These are phyloP conservation scores for Eucommia ulmoides DNA, from an alignment of 257 asterid genomes.

Conservation along the genomic window DNA sequence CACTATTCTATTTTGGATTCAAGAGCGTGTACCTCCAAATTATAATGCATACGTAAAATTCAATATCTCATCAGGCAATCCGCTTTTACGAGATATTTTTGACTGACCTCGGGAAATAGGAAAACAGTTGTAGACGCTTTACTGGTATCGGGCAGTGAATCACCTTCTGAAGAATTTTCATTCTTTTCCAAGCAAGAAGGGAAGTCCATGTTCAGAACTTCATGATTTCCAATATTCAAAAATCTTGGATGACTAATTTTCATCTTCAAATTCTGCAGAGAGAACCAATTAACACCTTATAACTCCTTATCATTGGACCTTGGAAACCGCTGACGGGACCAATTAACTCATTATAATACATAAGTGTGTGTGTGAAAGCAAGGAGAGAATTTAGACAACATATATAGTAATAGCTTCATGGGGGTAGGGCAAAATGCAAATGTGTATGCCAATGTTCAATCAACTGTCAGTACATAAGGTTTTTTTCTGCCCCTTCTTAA, in stretches of 20 bases:
- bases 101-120: constrained; percentile 69
- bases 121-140: constrained; percentile 25
- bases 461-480: no score
- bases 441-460: no score
- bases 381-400: no score
- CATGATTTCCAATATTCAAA: constrained; percentile 55
- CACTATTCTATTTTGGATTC: no score
- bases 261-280: constrained; percentile 84
- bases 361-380: no score
- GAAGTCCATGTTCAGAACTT: constrained; percentile 46
- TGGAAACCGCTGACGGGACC: not conserved
- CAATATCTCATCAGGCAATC: constrained; percentile 47
- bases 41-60: constrained; percentile 71
- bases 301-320: not conserved
- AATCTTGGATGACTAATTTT: constrained; percentile 73
- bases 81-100: constrained; percentile 10
- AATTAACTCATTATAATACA: no score
- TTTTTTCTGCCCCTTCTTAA: no score
- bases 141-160: constrained; percentile 20
- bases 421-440: no score
- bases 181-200: constrained; percentile 58
- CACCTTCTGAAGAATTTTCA: constrained; percentile 23
- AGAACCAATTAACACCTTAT: no score
- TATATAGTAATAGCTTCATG: no score
- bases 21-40: constrained; percentile 53